Base-by-base conservation (phyloP, 805 yeast species). In the Lachancea waltii region DNA sequence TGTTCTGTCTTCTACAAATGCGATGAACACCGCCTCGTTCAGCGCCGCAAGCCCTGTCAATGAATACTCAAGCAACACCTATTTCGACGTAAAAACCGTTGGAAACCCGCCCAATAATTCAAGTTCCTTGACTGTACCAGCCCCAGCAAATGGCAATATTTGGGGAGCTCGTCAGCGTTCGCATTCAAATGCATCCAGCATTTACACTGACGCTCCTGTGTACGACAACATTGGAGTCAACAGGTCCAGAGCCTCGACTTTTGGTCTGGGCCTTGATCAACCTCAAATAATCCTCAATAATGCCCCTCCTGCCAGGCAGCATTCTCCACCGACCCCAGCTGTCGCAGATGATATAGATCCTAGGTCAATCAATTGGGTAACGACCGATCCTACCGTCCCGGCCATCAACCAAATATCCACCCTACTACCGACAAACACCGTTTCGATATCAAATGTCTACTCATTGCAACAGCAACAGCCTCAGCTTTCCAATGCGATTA, bases 371-470 rank as follows among this genome's bases (percentile, higher is more conserved):
- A 69, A 74, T 29, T 69, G 81, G 64, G 79, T 81, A n/a, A 77
- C 89, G 2, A 76, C 83, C 29, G 85, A 81, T 52, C 70, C 84
- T 3, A 66, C 77, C 31, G 64, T 85, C 45, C 84, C 84, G 4
- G 85, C 90, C 6, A 79, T 94, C 2, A 77, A 82, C 47, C 79
- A 83, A 21, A 67, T 90, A 32, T 67, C 86, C 47, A 68, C 53
- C 21, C 56, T 85, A 48, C 78, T 83, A 13, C 94, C 95, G 13
- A 79, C 95, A 1, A 76, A 81, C 48, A 78, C 85, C 9, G 67
- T 90, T 31, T 70, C 89, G 46, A 68, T 92, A 38, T 84, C 87
- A 31, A 86, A 89, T 53, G 70, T 90, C 8, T 59, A 48, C 35
- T 58, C 65, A 2, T 45, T 61, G 25, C 65, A 61, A 39, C 60